A percentile compares a stretch with the other conserved stretches of the same genome.
phyloP scores from a whole-genome alignment of 106 monocot species.

The Phalaenopsis aphrodite region DNA sequence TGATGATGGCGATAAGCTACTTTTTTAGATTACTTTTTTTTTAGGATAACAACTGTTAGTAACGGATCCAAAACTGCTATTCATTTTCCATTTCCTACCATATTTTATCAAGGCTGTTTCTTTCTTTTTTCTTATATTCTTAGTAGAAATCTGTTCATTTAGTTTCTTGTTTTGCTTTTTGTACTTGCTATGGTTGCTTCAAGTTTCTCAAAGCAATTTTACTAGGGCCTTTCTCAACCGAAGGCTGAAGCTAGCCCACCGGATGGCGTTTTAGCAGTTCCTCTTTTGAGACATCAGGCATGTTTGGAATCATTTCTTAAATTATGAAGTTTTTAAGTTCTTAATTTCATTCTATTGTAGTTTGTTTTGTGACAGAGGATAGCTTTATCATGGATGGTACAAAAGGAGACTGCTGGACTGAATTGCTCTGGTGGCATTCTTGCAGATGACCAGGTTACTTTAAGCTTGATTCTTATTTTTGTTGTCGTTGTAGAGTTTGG shows the following conservation, averaged over 20 bases:
- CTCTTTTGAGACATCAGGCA: slow-evolving; percentile 91
- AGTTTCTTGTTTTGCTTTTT: not conserved
- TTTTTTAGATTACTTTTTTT: too few relatives aligned
- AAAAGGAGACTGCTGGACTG: slow-evolving; percentile 55
- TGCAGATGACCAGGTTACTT: slow-evolving; percentile 88
- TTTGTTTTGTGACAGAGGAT: slow-evolving; percentile 52
- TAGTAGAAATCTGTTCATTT: not conserved
- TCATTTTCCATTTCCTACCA: not conserved
- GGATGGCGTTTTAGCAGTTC: slow-evolving; percentile 75
- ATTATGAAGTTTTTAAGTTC: slow-evolving; percentile 1
- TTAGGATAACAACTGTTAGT: not conserved
- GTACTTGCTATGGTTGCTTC: not conserved
- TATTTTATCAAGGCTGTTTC: not conserved
- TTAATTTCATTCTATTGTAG: not conserved
- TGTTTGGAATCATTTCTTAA: slow-evolving; percentile 3
- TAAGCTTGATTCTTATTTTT: not conserved
- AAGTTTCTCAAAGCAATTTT: slow-evolving; percentile 4
- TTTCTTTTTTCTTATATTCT: not conserved
- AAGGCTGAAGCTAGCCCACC: slow-evolving; percentile 70
- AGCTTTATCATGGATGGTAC: slow-evolving; percentile 96
- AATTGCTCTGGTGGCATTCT: slow-evolving; percentile 89
- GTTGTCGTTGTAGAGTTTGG: not conserved
- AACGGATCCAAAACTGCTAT: not conserved
- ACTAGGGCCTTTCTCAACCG: slow-evolving; percentile 82
- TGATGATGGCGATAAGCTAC: too few relatives aligned